Base-by-base conservation (phyloP, 257 asterid species). In the Nicotiana otophora region DNA sequence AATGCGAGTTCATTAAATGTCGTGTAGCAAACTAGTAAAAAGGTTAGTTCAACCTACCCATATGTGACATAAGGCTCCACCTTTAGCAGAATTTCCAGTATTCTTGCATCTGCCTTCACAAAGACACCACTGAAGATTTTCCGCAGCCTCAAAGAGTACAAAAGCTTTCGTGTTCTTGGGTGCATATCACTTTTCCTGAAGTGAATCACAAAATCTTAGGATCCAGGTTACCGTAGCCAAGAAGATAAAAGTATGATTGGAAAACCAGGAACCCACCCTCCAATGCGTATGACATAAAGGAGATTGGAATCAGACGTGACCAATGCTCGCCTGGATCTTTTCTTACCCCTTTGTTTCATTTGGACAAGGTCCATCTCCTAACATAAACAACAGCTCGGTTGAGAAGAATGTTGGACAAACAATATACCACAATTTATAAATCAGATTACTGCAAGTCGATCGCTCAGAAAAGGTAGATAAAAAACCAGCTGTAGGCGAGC, bases 1-100 rank as follows among this genome's bases (percentile, higher is more conserved):
- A 74, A 74, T 12, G 19, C 1, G 15, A 23, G 61, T 12, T 74
- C 61, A 23, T 5, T 34, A 46, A 70, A 72, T 20, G 78, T n/a
- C 10, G 7, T 42, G 78, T n/a, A 74, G 61, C 39, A 74, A 74
- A 23, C 17, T 42, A 34, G 54, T 10, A 66, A 1, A 53, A 84
- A 82, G 34, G 80, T 48, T 20, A 81, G 33, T 33, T 66, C 6
- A 82, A 82, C 92, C 42, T 93, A 95, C 99, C 99, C 99, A 82
- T 94, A 96, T 66, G 99, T 92, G 51, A 96, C 89, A 74, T 84
- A 96, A 69, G 98, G 99, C 89, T 94, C 97, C 89, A 95, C 97
- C 85, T 91, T 92, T 81, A 80, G 88, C 89, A 96, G 88, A 55
- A 87, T 84, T 77, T 88, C 95, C 93, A 92, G 86, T 65, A 89